Evolutionary conservation across 352 stramenopile genomes (phyloP).

Genomic region (Phytopythium cucurbitacearum): DNA sequence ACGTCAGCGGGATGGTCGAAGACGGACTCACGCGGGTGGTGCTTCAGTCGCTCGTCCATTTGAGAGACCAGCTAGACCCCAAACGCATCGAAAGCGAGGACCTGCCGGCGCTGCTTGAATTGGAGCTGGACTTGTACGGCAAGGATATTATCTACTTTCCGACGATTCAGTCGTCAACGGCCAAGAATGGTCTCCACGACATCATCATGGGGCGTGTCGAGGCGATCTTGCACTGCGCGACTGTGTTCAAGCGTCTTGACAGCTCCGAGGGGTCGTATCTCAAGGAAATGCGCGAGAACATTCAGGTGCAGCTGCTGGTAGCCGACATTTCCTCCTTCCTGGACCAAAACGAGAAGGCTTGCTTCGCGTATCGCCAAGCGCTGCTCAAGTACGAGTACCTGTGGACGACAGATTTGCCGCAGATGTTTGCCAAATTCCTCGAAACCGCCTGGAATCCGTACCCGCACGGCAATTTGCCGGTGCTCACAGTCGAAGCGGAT

Average conservation of each 20-base stretch:
- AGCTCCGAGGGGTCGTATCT: constrained; percentile 84
- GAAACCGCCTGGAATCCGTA: constrained; percentile 53
- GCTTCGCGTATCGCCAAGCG: constrained; percentile 50
- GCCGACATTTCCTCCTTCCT: constrained; percentile 81
- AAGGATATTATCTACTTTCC: constrained; percentile 85
- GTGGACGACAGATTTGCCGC: constrained; percentile 87
- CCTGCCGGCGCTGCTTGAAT: constrained; percentile 83
- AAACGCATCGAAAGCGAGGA: constrained; percentile 80
- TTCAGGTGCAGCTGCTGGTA: constrained; percentile 68
- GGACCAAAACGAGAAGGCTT: constrained; percentile 69
- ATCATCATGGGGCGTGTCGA: constrained; percentile 65
- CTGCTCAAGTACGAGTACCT: constrained; percentile 92
- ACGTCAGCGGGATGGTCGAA: constrained; percentile 89
- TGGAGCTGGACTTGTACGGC: constrained; percentile 89
- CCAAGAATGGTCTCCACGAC: constrained; percentile 56
- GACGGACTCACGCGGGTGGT: constrained; percentile 74
- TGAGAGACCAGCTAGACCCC: constrained; percentile 84
- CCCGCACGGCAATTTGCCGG: constrained; percentile 12
- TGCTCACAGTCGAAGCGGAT: neutral
- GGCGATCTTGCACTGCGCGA: constrained; percentile 57
- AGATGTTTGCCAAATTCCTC: constrained; percentile 87
- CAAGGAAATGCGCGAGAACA: constrained; percentile 86
- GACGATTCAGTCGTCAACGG: constrained; percentile 34
- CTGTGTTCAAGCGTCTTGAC: constrained; percentile 84
- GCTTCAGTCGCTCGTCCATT: constrained; percentile 53